Conservation (phyloP, 495 filamentous ascomycete species). For the Hypoxylon fuscum region DNA sequence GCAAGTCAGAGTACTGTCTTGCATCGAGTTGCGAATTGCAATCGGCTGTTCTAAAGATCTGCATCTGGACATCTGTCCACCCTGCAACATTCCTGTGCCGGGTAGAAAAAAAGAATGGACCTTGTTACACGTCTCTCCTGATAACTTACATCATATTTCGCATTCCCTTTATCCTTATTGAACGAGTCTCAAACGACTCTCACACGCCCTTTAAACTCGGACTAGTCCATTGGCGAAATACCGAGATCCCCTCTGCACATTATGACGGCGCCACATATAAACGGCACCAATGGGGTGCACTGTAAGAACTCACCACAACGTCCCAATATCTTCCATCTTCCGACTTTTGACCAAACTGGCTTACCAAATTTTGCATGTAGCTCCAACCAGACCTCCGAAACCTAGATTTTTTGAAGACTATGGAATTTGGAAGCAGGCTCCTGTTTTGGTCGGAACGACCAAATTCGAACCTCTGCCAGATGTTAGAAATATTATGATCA, state of each 20-base stretch:
- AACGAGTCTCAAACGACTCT: slow-evolving; percentile 1
- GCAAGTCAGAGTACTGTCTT: slow-evolving; percentile 33
- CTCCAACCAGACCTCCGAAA: slow-evolving; percentile 25
- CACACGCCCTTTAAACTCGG: slow-evolving; percentile 7
- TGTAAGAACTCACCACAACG: slow-evolving; percentile 28
- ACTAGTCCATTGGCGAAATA: slow-evolving; percentile 20
- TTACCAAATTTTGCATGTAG: slow-evolving; percentile 21
- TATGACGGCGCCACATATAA: slow-evolving; percentile 37
- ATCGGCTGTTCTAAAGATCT: slow-evolving; percentile 33
- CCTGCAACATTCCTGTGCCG: slow-evolving; percentile 26
- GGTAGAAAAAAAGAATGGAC: slow-evolving; percentile 34
- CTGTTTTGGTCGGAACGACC: slow-evolving; percentile 68
- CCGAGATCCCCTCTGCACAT: slow-evolving; percentile 11
- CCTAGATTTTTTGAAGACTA: slow-evolving; percentile 59
- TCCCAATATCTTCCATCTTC: too few species aligned
- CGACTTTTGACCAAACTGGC: slow-evolving; percentile 1
- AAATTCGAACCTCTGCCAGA: slow-evolving; percentile 68
- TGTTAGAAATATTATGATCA: slow-evolving; percentile 77
- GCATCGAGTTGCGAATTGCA: slow-evolving; percentile 30
- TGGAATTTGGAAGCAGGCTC: slow-evolving; percentile 71
- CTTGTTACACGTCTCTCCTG: slow-evolving; percentile 25
- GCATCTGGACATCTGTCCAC: slow-evolving; percentile 40
- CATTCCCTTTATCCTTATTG: not conserved
- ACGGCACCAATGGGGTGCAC: slow-evolving; percentile 42
- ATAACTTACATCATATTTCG: slow-evolving; percentile 16